These are phyloP conservation scores for Brettanomyces bruxellensis DNA, from an alignment of 805 yeast genomes.

Conservation along the genomic window DNA sequence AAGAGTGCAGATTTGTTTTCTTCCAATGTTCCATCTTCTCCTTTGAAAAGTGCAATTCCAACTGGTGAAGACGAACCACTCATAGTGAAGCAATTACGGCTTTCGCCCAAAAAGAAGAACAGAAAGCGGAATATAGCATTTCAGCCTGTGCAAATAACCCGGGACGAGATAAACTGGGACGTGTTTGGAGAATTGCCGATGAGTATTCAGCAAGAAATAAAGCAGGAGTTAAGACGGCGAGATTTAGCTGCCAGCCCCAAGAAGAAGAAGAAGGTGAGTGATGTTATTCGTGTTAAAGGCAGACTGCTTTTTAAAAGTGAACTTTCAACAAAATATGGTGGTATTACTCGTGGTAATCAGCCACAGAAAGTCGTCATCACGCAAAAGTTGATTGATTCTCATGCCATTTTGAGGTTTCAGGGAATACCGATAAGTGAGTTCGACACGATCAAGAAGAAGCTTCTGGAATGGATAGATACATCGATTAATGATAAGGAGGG, in stretches of 20 bases:
- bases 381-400: constrained; percentile 2
- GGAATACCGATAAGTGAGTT: constrained; percentile 12
- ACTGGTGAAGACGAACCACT: neutral
- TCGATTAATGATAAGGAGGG: constrained; percentile 12
- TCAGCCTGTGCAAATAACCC: neutral
- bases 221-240: constrained; percentile 40
- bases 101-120: constrained; percentile 5
- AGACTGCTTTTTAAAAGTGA: neutral
- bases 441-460: constrained; percentile 6
- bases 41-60: neutral
- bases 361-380: neutral
- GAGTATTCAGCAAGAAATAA: constrained; percentile 56
- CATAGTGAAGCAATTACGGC: constrained; percentile 6
- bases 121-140: neutral
- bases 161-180: constrained; percentile 45
- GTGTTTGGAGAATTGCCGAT: constrained; percentile 59
- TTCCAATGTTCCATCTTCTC: too few relatives aligned
- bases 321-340: neutral
- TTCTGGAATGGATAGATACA: constrained; percentile 18
- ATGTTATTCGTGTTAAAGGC: constrained; percentile 12
- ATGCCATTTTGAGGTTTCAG: constrained; percentile 15
- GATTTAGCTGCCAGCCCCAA: constrained; percentile 17
- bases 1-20: too few relatives aligned
- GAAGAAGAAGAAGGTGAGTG: constrained; percentile 10
- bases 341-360: neutral